phyloP scores from a whole-genome alignment of 768 basidiomycete species.

The Boletellus ananiceps region DNA sequence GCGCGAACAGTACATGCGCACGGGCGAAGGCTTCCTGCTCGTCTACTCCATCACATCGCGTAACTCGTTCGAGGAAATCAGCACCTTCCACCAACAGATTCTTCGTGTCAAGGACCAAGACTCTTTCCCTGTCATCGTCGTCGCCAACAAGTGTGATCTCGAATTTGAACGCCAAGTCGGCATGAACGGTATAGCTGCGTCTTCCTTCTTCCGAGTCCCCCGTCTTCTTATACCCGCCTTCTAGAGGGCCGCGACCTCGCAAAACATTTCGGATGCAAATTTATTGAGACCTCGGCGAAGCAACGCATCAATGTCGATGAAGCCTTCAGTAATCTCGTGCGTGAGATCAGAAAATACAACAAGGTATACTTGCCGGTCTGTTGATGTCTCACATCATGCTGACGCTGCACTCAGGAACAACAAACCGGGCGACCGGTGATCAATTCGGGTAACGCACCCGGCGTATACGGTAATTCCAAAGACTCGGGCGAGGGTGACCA shows the following conservation, averaged over 20 bases:
- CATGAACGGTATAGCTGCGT: constrained; percentile 66
- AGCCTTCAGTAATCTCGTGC: constrained; percentile 88
- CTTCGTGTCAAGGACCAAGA: constrained; percentile 96
- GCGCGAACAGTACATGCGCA: constrained; percentile 99
- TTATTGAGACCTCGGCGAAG: constrained; percentile 95
- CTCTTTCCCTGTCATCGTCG: constrained; percentile 90
- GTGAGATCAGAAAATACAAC: constrained; percentile 92
- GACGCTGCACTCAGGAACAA: constrained; percentile 50
- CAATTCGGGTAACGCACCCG: constrained; percentile 41
- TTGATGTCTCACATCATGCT: neutral
- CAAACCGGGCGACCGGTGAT: constrained; percentile 69
- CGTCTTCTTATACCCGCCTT: neutral
- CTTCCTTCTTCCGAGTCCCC: neutral
- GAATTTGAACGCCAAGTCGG: constrained; percentile 96
- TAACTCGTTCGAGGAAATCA: constrained; percentile 96
- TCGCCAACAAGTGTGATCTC: constrained; percentile 97
- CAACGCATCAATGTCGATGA: constrained; percentile 96
- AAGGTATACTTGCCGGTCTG: constrained; percentile 48
- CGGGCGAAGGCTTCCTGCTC: constrained; percentile 95
- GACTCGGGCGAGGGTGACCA: constrained; percentile 51
- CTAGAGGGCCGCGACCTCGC: constrained; percentile 97
- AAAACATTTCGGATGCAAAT: constrained; percentile 89
- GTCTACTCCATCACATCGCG: constrained; percentile 99
- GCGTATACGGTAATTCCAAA: constrained; percentile 42
- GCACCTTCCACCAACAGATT: constrained; percentile 93